Base-by-base conservation (phyloP, 2,329 filamentous ascomycete species). In the Hawksworthiomyces lignivorus region DNA sequence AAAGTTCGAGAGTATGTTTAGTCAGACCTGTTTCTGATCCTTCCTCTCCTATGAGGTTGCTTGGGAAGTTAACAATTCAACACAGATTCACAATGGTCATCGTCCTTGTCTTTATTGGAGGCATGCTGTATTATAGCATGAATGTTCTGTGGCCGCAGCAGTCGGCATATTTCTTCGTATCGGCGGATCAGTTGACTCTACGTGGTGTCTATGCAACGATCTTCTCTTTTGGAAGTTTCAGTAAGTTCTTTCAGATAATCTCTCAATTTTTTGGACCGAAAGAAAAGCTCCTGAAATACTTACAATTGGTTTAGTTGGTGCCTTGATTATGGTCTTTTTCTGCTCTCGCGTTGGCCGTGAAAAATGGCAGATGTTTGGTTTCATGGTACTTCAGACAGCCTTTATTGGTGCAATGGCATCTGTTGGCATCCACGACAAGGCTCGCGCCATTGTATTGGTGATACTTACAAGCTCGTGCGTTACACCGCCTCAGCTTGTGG, bases 111-210 rank as follows among this genome's bases (percentile, higher is more conserved):
- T 58, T 58, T 26, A 53, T 58, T 3, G 51, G 49, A 6, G 55
- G 55, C 11, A 58, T 58, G 54, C 47, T 57, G 9, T 53, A 53
- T 43, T 56, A 57, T 43, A 52, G 45, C 32, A 56, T 53, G 49
- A 55, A 55, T 31, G 52, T 56, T 6, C 49, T 56, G n/a, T 56
- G 53, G 54, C 55, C 54, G 2, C 50, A 50, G 1, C 50, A 56
- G 20, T 30, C 36, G 62, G 66, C 8, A 63, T 75, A 37, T 60
- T 77, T 11, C 77, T 69, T 27, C 17, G 10, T 41, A 8, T 20
- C 26, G 3, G 24, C 32, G 10, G 22, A 33, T 20, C 14, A 34
- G 5, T 15, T 20, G n/a, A 48, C 54, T 36, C 48, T 56, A 41
- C 47, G 49, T 3, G 55, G 54, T 8, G 47, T 55, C 2, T 57